Evolutionary conservation across 192 early-diverging fungal genomes (phyloP).

Genomic region (Phlyctochytrium arcticum): DNA sequence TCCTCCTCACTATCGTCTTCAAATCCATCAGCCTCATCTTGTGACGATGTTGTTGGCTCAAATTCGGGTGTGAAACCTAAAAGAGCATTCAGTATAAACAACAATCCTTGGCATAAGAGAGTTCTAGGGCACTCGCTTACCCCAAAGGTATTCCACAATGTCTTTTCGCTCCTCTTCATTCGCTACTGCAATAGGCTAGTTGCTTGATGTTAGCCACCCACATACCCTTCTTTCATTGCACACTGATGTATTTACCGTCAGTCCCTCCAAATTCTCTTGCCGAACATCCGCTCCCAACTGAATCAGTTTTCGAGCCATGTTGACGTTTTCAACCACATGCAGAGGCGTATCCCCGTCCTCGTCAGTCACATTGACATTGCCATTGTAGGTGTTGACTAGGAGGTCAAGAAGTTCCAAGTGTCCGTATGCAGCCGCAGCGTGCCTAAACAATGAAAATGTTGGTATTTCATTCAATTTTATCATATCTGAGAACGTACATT

Average conservation of each 20-base stretch:
- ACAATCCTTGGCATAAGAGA: no score
- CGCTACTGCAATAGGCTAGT: slow-evolving; percentile 7
- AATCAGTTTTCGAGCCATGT: slow-evolving; percentile 63
- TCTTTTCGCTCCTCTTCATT: slow-evolving; percentile 23
- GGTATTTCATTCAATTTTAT: neutral
- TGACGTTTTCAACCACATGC: slow-evolving; percentile 66
- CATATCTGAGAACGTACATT: slow-evolving; percentile 43
- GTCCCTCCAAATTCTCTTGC: slow-evolving; percentile 58
- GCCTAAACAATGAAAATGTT: slow-evolving; percentile 29
- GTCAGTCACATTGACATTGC: slow-evolving; percentile 69
- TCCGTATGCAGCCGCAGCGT: slow-evolving; percentile 74
- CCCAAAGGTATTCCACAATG: slow-evolving; percentile 22
- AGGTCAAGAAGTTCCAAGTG: slow-evolving; percentile 63
- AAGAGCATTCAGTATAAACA: no score
- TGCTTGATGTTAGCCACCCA: neutral
- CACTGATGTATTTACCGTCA: slow-evolving; percentile 8
- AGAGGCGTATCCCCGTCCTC: slow-evolving; percentile 80
- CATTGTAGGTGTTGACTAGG: slow-evolving; percentile 53
- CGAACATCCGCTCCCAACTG: slow-evolving; percentile 66
- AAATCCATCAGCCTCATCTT: neutral
- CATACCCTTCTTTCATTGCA: neutral
- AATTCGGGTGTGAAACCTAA: neutral
- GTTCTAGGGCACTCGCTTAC: neutral
- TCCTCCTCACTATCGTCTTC: slow-evolving; percentile 4
- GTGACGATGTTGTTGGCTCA: neutral